phyloP scores from a whole-genome alignment of 2,329 filamentous ascomycete species.

The Colletotrichum noveboracense region DNA sequence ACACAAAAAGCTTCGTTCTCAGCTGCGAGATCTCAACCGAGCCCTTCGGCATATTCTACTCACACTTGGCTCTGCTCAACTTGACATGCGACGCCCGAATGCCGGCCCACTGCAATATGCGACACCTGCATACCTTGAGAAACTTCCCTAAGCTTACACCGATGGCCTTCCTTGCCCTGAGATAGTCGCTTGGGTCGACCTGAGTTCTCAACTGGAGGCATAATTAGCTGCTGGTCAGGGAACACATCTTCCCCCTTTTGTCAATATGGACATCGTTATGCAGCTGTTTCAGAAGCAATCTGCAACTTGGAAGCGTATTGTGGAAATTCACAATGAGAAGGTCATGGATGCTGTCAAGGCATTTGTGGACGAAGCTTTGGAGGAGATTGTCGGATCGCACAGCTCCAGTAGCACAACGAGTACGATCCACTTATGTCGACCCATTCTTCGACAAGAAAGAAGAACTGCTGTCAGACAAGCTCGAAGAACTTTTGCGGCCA shows the following conservation, averaged over 20 bases:
- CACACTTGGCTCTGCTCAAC: neutral
- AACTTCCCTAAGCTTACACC: neutral
- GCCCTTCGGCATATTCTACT: no score
- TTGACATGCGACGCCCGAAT: neutral
- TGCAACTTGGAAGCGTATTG: no score
- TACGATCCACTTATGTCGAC: neutral
- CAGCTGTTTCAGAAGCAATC: neutral
- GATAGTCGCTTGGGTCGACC: neutral
- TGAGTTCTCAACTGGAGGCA: neutral
- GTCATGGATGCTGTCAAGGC: no score
- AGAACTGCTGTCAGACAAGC: neutral
- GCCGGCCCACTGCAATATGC: neutral
- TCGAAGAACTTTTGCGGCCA: rapidly evolving
- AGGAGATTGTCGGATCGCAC: neutral
- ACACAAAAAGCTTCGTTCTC: no score
- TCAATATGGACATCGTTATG: neutral
- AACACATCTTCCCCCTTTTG: neutral
- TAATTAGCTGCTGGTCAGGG: neutral
- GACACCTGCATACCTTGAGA: neutral
- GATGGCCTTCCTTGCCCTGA: neutral
- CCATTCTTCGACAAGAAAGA: neutral
- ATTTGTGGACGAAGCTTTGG: no score
- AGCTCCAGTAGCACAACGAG: neutral
- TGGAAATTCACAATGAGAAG: no score
- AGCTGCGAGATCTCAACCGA: no score